Evolutionary conservation across 2,329 filamentous ascomycete genomes (phyloP), one percentile per base, ranked within the genome.

Genomic region (Venturiaceae sp.): DNA sequence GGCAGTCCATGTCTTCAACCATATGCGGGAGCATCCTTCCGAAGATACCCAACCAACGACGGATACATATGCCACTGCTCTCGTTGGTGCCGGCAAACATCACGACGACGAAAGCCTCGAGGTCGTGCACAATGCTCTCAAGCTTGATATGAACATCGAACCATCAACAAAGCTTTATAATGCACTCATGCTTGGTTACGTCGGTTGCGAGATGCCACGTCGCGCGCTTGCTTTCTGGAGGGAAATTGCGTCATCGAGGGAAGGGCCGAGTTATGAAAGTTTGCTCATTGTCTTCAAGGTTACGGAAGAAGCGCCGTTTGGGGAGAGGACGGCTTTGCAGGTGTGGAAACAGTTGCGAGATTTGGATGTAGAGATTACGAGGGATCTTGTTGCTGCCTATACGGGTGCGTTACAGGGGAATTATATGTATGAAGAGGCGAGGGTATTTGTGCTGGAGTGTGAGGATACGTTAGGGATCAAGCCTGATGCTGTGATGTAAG

Each of bases 91-190:
- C 26, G 85, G 86, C 3, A 74, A 75, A 32, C 77, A 78, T 8
- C 74, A 71, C 14, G 84, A 88, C 64, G 67, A 74, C 1, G 84
- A 88, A 58, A 84, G 84, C 44, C 75, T 96, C 21, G 83, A 84
- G 60, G 83, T 87, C 62, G 82, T 95, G 2, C 88, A 96, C 74
- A 96, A 96, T 68, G 92, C 96, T 83, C 79, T 96, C 64, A 97
- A 96, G 74, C 85, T 96, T 70, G 94, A 99, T 70, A 80, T 85
- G n/a, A 82, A 83, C 44, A 80, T 97, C 37, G 84, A 92, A 64
- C 80, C 86, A 4, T 85, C 82, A 64, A 97, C 92, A 0, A 78
- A 77, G 58, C 77, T 97, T 2, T 83, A 87, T 65, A 97, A 96
- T 66, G 84, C 87, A 0, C 76, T 97, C 53, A 96, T 99, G 85